phyloP scores from a whole-genome alignment of 2,329 filamentous ascomycete genomes.

The Fusarium chaquense region DNA sequence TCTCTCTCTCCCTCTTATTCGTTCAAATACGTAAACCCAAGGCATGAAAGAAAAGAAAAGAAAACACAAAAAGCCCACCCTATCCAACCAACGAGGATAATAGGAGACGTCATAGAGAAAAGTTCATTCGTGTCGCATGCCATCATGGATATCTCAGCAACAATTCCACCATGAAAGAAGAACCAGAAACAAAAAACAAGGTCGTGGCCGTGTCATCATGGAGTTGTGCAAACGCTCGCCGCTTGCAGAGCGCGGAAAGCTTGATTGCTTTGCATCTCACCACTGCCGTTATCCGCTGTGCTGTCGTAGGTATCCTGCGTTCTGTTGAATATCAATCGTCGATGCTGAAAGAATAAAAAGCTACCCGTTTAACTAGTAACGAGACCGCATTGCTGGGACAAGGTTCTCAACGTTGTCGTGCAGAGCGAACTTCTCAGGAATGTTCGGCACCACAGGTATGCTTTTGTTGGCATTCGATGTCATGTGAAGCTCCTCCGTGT shows the following conservation, averaged over 20 bases:
- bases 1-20: not conserved
- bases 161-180: conserved; percentile 28
- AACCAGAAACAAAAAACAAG: conserved; percentile 34
- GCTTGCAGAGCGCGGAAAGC: conserved; percentile 19
- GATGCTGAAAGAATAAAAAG: conserved; percentile 2
- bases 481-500: conserved; percentile 53
- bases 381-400: conserved; percentile 49
- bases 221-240: conserved; percentile 31
- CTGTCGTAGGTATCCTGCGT: conserved; percentile 20
- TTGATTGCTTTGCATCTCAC: conserved; percentile 17
- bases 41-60: not conserved
- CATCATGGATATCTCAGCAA: conserved; percentile 43
- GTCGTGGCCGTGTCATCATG: conserved; percentile 38
- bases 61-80: conserved; percentile 4
- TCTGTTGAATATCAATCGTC: conserved; percentile 21
- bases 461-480: conserved; percentile 61
- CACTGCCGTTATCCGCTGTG: conserved; percentile 29
- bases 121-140: conserved; percentile 41
- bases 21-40: conserved; percentile 6
- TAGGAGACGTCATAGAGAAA: conserved; percentile 26
- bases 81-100: conserved; percentile 6
- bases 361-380: conserved; percentile 36
- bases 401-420: conserved; percentile 53
- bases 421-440: conserved; percentile 57
- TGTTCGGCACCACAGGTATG: conserved; percentile 59